Evolutionary conservation across 768 basidiomycete species (phyloP).

Genomic region (Psilocybe azurescens): DNA sequence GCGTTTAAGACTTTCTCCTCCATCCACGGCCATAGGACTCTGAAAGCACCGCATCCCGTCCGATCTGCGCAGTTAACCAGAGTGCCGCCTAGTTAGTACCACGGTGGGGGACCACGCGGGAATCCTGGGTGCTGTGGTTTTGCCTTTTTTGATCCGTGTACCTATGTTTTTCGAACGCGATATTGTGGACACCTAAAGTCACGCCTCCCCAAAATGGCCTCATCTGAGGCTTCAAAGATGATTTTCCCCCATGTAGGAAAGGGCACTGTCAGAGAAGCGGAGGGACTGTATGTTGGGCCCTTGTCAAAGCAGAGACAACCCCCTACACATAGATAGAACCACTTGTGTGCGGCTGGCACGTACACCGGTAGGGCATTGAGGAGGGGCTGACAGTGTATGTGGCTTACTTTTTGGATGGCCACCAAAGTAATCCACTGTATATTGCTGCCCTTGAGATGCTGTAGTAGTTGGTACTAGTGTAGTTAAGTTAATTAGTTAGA

Average conservation of each 20-base stretch:
- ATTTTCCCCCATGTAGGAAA: conserved; percentile 34
- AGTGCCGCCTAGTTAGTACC: conserved; percentile 67
- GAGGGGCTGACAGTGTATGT: neutral
- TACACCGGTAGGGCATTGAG: neutral
- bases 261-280: conserved; percentile 16
- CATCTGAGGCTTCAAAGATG: conserved; percentile 24
- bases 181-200: conserved; percentile 24
- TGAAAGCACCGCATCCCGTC: too few species aligned
- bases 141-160: conserved; percentile 19
- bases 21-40: conserved; percentile 36
- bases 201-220: conserved; percentile 24
- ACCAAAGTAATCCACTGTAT: too few species aligned
- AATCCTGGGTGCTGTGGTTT: conserved; percentile 57
- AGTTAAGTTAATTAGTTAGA: neutral
- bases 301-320: conserved; percentile 15
- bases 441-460: too few species aligned
- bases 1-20: conserved; percentile 8
- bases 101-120: conserved; percentile 67
- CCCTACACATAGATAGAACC: neutral
- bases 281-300: conserved; percentile 17
- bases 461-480: neutral
- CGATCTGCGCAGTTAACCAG: conserved; percentile 67
- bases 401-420: neutral
- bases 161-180: conserved; percentile 21
- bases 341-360: too few species aligned